Base-by-base conservation (phyloP, 1,284 basidiomycete species). In the Nidula niveotomentosa region DNA sequence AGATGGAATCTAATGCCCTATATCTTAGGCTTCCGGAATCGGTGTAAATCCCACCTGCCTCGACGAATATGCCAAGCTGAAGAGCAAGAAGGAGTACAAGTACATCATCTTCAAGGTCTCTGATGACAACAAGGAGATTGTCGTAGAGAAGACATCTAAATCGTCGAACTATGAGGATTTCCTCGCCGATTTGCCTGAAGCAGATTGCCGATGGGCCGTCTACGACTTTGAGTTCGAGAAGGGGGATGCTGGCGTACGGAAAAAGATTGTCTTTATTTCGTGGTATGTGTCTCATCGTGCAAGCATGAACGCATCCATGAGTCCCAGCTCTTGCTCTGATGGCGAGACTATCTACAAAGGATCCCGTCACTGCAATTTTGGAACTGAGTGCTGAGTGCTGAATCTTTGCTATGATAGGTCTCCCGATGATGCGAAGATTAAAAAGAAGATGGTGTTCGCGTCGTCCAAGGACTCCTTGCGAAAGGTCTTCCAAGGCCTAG, bases 371-470 rank as follows among this genome's bases (percentile, higher is more conserved):
- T 41, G 39, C 44, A 23, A 12, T 8, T 39, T 30, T 30, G 44
- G 18, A 15, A 13, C 10, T n/a, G 18, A 18, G 37, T 33, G 6
- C 10, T 23, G 12, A 34, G 10, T 47, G 51, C 55, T 60, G 65
- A 59, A 65, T 61, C 39, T 46, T 8, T 35, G 33, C 30, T 13
- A 44, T 47, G 56, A 56, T 54, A 97, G 95, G 95, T 85, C 89
- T 23, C 96, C 96, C 58, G 95, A 97, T 69, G 77, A 78, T 44
- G 86, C 94, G 52, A 91, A 86, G 78, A 82, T 97, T 75, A 96
- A 90, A 78, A 76, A 85, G 69, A 98, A 97, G 90, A 98, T 99
- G 96, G 69, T 98, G 65, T 93, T 86, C 74, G 91, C 96, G 44
- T 90, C 94, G 23, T 98, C 96, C 60, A 93, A 90, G 74, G 93